A percentile compares a stretch with the other conserved stretches of the same genome.
phyloP scores from a whole-genome alignment of 2,329 filamentous ascomycete genomes.

The Sporothrix schenckii region DNA sequence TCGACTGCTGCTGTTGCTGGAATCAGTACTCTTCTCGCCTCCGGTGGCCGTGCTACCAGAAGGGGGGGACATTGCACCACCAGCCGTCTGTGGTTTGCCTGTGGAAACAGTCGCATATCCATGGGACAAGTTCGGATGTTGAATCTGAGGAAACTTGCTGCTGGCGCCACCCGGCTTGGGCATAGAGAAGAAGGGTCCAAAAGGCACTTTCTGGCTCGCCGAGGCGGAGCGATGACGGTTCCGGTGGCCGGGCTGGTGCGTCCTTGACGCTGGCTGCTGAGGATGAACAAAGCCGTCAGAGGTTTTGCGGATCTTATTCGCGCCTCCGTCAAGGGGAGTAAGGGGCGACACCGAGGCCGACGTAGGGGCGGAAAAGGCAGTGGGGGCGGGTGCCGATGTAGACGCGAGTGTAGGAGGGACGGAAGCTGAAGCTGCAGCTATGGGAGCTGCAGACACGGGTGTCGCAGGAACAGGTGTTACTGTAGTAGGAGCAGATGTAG shows the following conservation, averaged over 20 bases:
- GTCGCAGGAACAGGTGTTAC: background rate
- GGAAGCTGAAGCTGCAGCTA: background rate
- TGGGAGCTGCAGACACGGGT: background rate
- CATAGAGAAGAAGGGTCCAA: conserved; percentile 37
- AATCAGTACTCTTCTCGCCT: conserved; percentile 2
- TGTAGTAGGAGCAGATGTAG: background rate
- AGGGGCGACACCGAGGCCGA: conserved; percentile 32
- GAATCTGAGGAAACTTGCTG: conserved; percentile 37
- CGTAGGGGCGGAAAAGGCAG: conserved; percentile 16
- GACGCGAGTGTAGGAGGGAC: background rate
- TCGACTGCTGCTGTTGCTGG: conserved; percentile 24
- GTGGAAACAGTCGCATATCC: conserved; percentile 33
- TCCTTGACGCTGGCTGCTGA: conserved; percentile 30
- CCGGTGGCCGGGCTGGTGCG: conserved; percentile 25
- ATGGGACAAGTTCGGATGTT: conserved; percentile 36
- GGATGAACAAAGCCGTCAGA: conserved; percentile 37
- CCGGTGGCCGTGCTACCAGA: background rate
- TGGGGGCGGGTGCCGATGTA: background rate
- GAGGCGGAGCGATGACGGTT: conserved; percentile 35
- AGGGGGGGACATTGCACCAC: conserved; percentile 25
- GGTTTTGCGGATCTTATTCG: conserved; percentile 55
- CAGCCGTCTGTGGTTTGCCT: conserved; percentile 26
- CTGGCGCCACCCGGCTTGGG: conserved; percentile 25
- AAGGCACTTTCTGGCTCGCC: conserved; percentile 39
- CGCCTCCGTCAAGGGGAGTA: conserved; percentile 35